Base-by-base conservation (phyloP, 768 basidiomycete species). In the Suillus subalutaceus region DNA sequence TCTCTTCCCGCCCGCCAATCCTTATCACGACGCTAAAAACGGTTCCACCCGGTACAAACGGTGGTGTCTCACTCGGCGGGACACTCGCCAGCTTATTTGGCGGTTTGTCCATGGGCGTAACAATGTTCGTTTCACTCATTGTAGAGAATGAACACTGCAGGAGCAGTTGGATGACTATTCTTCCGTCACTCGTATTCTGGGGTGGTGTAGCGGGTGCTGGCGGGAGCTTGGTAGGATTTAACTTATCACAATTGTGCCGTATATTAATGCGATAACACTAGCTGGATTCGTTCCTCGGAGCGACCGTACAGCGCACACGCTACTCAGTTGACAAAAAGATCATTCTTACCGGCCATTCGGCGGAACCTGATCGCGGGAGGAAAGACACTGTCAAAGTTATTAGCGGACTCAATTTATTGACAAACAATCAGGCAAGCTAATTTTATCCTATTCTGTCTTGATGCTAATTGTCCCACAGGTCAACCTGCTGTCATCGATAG, bases 41-140 rank as follows among this genome's bases (percentile, higher is more conserved):
- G 1, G 93, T 95, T 0, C 95, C 95, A 2, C 89, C 90, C 2
- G 96, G 96, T 3, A 97, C 96, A 12, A 97, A 98, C 71, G 96
- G 96, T 4, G 96, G 85, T 0, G 85, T 97, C 66, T 92, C 93
- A 6, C 64, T 85, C 3, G 84, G 86, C 52, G 96, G 96, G 18
- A 92, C 93, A 3, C 69, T 86, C 18, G 89, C 90, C 9, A 94
- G 92, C 1, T 77, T 89, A 16, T 75, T 82, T 1, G 96, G 96
- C 1, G 96, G 96, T 0, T 72, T 82, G 3, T 69, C 90, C 4
- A 88, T 97, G 70, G 96, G 94, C 6, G 58, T 83, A 15, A 81
- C 86, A 10, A 83, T 92, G 73, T 85, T 84, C 26, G 62, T 79
- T 20, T 82, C 83, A 37, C 73, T 96, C 38, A 61, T 88, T 20